Evolutionary conservation across 1,284 basidiomycete genomes (phyloP).

Genomic region (Somion occarium): DNA sequence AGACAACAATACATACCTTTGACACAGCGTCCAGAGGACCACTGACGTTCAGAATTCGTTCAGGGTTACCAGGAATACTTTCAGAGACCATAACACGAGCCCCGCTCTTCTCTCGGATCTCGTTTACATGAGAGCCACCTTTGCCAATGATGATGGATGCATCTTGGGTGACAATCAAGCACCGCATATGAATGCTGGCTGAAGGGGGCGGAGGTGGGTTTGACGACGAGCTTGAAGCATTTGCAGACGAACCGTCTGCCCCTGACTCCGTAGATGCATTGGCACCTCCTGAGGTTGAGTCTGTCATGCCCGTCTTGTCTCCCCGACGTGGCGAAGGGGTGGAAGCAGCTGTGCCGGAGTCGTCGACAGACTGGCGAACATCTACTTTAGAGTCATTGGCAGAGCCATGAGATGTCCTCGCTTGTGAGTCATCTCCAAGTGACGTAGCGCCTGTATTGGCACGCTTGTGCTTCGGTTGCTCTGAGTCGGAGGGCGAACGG

Average conservation of each 20-base stretch:
- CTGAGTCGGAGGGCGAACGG: constrained; percentile 77
- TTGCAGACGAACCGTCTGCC: constrained; percentile 11
- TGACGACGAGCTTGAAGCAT: constrained; percentile 24
- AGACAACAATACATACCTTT: constrained; percentile 55
- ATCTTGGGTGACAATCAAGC: constrained; percentile 97
- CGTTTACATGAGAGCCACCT: constrained; percentile 94
- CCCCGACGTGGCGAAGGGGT: constrained; percentile 41
- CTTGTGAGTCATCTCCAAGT: constrained; percentile 51
- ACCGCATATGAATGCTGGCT: constrained; percentile 87
- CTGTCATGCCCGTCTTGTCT: constrained; percentile 20
- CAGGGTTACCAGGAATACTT: constrained; percentile 95
- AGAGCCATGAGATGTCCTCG: constrained; percentile 36
- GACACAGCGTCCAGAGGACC: constrained; percentile 98
- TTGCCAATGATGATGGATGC: constrained; percentile 99
- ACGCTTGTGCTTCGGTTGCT: constrained; percentile 77
- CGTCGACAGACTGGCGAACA: constrained; percentile 39
- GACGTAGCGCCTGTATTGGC: constrained; percentile 69
- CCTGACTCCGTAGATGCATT: constrained; percentile 21
- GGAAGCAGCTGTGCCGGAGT: constrained; percentile 43
- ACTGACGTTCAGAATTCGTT: constrained; percentile 95
- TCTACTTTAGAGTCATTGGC: constrained; percentile 61
- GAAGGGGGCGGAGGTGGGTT: constrained; percentile 39
- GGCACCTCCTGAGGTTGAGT: constrained; percentile 18
- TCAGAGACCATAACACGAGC: constrained; percentile 95
- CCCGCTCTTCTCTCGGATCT: constrained; percentile 96